These are phyloP conservation scores for Erythrobasidium yunnanense DNA, from an alignment of 768 basidiomycete species.

Conservation along the genomic window DNA sequence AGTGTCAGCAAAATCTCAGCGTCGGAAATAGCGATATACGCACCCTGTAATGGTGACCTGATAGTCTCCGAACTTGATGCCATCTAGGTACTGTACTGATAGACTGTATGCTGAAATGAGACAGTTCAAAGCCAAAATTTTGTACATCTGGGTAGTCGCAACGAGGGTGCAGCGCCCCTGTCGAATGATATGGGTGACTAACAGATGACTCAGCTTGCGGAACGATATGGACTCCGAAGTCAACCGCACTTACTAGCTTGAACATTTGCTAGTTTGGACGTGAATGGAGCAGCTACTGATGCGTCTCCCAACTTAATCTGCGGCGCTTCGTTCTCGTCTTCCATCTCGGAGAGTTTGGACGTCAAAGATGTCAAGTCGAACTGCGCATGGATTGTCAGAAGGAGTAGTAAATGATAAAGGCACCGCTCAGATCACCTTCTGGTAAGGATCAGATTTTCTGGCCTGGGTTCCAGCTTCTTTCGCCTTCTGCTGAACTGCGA, in stretches of 20 bases:
- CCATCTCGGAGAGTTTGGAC: conserved; percentile 79
- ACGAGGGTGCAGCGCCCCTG: conserved; percentile 98
- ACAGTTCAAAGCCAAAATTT: conserved; percentile 93
- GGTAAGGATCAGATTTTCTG: conserved; percentile 1
- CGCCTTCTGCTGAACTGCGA: conserved; percentile 74
- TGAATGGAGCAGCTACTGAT: conserved; percentile 96
- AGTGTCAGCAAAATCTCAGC: neutral
- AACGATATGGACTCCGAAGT: neutral
- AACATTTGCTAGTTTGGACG: conserved; percentile 94
- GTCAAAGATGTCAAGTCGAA: conserved; percentile 71
- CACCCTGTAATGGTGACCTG: conserved; percentile 86
- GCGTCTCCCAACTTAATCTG: conserved; percentile 99
- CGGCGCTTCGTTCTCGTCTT: conserved; percentile 81
- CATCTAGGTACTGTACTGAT: conserved; percentile 93
- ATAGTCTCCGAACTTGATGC: conserved; percentile 98
- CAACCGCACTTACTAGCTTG: conserved; percentile 64
- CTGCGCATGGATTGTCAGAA: conserved; percentile 42
- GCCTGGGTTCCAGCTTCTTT: conserved; percentile 48
- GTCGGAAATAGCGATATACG: neutral
- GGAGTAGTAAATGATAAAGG: neutral
- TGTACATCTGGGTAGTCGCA: conserved; percentile 99
- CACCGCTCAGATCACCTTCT: neutral
- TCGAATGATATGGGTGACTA: conserved; percentile 92
- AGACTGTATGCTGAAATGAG: conserved; percentile 97
- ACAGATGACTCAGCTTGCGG: neutral